phyloP scores from a whole-genome alignment of 352 stramenopile genomes.

The Phytophthora fragariae region DNA sequence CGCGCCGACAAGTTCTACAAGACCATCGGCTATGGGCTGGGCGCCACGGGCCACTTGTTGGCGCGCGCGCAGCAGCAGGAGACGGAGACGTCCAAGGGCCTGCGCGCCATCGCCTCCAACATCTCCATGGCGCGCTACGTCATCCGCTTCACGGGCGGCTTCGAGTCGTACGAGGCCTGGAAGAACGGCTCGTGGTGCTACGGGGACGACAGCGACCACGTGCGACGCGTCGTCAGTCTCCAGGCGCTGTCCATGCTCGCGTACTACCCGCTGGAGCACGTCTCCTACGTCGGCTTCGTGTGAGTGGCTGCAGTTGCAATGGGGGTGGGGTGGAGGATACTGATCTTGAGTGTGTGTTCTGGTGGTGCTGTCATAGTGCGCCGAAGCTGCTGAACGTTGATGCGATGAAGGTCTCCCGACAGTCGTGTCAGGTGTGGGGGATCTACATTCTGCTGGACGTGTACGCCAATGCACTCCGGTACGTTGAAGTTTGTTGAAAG shows the following conservation, averaged over 20 bases:
- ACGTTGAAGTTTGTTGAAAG: constrained; percentile 17
- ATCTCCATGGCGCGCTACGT: constrained; percentile 86
- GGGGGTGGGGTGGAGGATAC: neutral
- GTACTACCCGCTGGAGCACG: constrained; percentile 88
- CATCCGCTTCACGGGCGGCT: constrained; percentile 76
- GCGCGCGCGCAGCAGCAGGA: constrained; percentile 56
- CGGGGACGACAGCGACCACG: constrained; percentile 69
- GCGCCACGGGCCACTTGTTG: constrained; percentile 62
- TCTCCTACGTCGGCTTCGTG: constrained; percentile 88
- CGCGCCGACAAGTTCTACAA: constrained; percentile 88
- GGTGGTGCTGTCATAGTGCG: constrained; percentile 45
- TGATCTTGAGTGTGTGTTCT: constrained; percentile 2
- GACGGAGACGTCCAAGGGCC: constrained; percentile 56
- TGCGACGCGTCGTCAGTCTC: constrained; percentile 64
- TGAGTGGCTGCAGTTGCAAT: constrained; percentile 34
- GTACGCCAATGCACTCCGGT: constrained; percentile 82
- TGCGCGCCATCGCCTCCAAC: constrained; percentile 73
- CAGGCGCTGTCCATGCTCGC: constrained; percentile 85
- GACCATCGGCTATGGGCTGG: constrained; percentile 78
- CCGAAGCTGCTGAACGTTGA: constrained; percentile 83
- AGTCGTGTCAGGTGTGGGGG: constrained; percentile 79
- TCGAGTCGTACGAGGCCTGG: constrained; percentile 75
- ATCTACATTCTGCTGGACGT: constrained; percentile 82
- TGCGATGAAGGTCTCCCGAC: constrained; percentile 68
- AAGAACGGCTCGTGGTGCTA: constrained; percentile 86